Evolutionary conservation across 31 red algal genomes (phyloP).

Genomic region (Endocladia muricata): DNA sequence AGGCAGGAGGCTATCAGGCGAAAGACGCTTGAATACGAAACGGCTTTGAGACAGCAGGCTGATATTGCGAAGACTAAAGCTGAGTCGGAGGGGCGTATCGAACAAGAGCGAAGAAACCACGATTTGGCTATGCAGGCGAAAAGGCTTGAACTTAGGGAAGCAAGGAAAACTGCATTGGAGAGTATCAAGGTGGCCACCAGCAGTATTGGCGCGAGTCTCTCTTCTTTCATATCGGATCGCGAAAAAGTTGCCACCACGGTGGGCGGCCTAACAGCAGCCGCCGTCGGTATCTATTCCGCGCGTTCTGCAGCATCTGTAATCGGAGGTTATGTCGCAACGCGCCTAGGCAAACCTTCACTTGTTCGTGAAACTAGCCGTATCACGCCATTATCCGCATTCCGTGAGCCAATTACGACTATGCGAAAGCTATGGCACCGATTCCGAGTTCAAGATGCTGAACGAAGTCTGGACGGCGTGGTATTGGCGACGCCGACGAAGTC

Average conservation of each 20-base stretch:
- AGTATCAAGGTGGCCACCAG: constrained; percentile 61
- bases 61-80: constrained; percentile 77
- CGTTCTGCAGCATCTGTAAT: constrained; percentile 57
- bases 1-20: constrained; percentile 81
- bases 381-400: constrained; percentile 39
- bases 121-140: constrained; percentile 75
- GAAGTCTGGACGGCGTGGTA: constrained; percentile 73
- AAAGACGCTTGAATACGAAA: constrained; percentile 87
- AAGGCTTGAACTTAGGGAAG: constrained; percentile 57
- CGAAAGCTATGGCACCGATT: constrained; percentile 30
- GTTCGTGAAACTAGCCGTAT: constrained; percentile 79
- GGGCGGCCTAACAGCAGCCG: constrained; percentile 59
- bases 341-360: constrained; percentile 77
- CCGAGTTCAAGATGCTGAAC: constrained; percentile 39
- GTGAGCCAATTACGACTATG: constrained; percentile 50
- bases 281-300: constrained; percentile 80
- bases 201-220: constrained; percentile 73
- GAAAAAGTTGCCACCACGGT: constrained; percentile 71
- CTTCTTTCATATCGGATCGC: constrained; percentile 67
- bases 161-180: constrained; percentile 74
- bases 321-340: constrained; percentile 67
- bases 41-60: constrained; percentile 67
- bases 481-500: constrained; percentile 39
- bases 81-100: constrained; percentile 84
- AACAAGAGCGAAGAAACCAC: constrained; percentile 79